Percentiles rank a stretch among this genome's conserved stretches.
Conservation (phyloP, 495 filamentous ascomycete genomes). For the Penicillium coprophilum region DNA sequence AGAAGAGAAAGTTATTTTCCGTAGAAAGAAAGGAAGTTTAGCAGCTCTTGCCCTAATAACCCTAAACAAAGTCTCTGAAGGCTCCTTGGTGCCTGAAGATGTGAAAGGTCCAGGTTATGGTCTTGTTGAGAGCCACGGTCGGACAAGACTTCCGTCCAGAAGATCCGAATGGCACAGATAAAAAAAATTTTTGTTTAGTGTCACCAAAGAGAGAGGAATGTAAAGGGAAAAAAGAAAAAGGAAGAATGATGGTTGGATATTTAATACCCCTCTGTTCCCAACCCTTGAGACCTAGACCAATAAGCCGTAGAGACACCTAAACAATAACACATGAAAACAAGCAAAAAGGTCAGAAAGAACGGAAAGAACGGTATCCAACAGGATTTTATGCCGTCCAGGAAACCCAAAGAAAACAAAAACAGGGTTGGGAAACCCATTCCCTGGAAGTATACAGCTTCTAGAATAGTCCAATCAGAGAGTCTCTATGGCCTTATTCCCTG, state of each 20-base stretch:
- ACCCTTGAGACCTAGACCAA: not conserved
- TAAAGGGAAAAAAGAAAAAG: not conserved
- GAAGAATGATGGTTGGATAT: not conserved
- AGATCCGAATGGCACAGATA: slow-evolving; percentile 26
- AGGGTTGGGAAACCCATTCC: not conserved
- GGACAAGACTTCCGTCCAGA: slow-evolving; percentile 36
- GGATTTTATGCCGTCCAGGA: slow-evolving; percentile 11
- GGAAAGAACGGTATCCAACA: slow-evolving; percentile 9
- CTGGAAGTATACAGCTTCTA: slow-evolving; percentile 9
- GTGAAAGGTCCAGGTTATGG: slow-evolving; percentile 25
- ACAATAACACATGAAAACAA: not conserved
- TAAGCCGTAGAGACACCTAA: not conserved
- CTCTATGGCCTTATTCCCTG: not conserved
- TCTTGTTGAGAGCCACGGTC: slow-evolving; percentile 31
- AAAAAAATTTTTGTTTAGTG: slow-evolving; percentile 1
- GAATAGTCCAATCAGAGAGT: slow-evolving; percentile 11
- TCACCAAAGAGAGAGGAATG: not conserved
- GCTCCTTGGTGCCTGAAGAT: slow-evolving; percentile 24
- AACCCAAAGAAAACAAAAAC: not conserved
- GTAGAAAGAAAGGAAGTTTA: not conserved
- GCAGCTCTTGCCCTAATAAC: slow-evolving; percentile 4
- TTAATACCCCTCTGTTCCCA: not conserved
- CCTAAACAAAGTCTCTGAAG: not conserved
- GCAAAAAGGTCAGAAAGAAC: not conserved
- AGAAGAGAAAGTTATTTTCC: slow-evolving; percentile 1